These are phyloP conservation scores for Phaeotremella skinneri DNA, from an alignment of 768 basidiomycete genomes.

Conservation along the genomic window DNA sequence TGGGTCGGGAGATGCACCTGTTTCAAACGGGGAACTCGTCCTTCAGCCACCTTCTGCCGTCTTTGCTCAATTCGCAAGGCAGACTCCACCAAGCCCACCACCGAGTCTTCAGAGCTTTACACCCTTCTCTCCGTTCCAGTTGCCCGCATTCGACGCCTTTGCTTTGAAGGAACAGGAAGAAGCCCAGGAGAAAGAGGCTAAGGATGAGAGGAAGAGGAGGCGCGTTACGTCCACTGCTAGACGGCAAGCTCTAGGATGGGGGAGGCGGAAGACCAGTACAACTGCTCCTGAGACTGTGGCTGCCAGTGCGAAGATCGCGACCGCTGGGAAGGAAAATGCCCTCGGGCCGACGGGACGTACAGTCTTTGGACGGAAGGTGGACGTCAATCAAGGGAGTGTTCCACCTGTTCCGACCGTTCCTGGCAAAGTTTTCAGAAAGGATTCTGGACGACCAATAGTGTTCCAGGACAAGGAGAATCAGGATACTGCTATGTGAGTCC, in stretches of 20 bases:
- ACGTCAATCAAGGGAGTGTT: background rate
- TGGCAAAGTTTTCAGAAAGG: background rate
- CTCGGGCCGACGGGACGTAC: too few species aligned
- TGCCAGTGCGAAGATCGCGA: background rate
- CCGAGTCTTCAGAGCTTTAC: background rate
- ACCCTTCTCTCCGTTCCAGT: conserved; percentile 4
- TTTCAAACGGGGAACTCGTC: background rate
- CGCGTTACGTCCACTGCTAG: conserved; percentile 34
- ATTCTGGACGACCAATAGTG: background rate
- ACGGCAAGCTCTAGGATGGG: conserved; percentile 41
- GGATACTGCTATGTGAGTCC: background rate
- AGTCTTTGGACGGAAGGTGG: background rate
- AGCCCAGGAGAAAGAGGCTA: conserved; percentile 7
- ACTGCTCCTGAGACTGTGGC: conserved; percentile 4
- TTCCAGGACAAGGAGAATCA: background rate
- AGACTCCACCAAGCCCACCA: conserved; percentile 12
- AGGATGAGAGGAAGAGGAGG: conserved; percentile 15
- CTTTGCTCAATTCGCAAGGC: conserved; percentile 27
- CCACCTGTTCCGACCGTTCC: background rate
- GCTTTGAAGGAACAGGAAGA: conserved; percentile 16
- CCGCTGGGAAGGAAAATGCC: background rate
- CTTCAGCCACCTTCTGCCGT: conserved; percentile 6
- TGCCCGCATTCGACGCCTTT: conserved; percentile 13
- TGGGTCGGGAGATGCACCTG: conserved; percentile 11
- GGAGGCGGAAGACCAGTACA: conserved; percentile 33